Evolutionary conservation across 2,329 filamentous ascomycete species (phyloP), one percentile per base, ranked within the genome.

Genomic region (Neophaeococcomyces mojaviensis): DNA sequence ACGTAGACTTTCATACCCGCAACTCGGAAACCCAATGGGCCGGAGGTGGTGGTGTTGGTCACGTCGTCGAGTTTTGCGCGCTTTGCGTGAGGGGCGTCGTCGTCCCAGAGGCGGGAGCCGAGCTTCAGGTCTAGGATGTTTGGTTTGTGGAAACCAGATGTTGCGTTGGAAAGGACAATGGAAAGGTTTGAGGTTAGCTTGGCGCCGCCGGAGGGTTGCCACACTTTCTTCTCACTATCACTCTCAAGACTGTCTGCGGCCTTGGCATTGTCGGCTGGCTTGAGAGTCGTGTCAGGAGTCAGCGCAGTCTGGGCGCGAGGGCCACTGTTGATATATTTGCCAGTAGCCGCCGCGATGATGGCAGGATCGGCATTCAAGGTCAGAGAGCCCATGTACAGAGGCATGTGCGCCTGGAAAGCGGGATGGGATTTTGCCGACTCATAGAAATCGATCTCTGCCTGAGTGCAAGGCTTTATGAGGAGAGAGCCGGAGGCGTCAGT

Each of bases 81-180:
- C 61, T 84, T 84, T 24, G 74, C 71, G 1, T 69, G 64, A 19
- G 72, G 71, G 3, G 81, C 77, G 50, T 72, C 71, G 31, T 94
- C 86, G 12, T 86, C 90, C 84, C 88, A 97, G 4, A 98, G 69
- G 26, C 86, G 78, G 40, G 81, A 76, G 35, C 92, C 92, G 16
- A 98, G 78, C 69, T 98, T 98, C 54, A 94, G 78, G 61, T 98
- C 92, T 48, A 98, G 71, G 6, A 98, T 88, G 57, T 95, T 97
- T 5, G 92, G 88, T 48, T 79, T 77, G 58, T 77, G 78, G 70
- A 89, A 97, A 1, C 87, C 88, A 53, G 78, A 76, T 0, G 88
- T 82, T 5, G 86, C 78, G 62, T 96, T 96, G 61, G 89, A 84
- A 22, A 97, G 71, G 10, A 94, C 88, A 15, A 96, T 82, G 2